Percentiles rank a stretch among this genome's conserved stretches.
Evolutionary conservation across 345 rosid genomes (phyloP).

Genomic region (Lepidium sativum): DNA sequence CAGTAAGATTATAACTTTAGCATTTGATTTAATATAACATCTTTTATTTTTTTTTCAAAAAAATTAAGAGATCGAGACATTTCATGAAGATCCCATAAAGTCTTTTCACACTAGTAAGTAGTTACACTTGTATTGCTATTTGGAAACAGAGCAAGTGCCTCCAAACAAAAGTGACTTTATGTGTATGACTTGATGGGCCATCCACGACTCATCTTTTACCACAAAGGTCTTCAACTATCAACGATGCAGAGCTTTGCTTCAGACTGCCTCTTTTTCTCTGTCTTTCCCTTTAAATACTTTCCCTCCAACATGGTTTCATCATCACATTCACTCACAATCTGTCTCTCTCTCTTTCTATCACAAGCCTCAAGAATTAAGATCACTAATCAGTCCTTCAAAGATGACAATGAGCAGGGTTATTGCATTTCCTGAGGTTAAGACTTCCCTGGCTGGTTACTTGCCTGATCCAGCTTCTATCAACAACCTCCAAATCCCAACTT

Average conservation of each 20-base stretch:
- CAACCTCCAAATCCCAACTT: slow-evolving; percentile 23
- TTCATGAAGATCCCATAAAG: too few species aligned
- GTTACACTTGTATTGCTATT: too few species aligned
- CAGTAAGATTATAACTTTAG: too few species aligned
- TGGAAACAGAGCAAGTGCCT: slow-evolving; percentile 17
- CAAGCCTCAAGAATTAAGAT: background rate
- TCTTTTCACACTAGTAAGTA: too few species aligned
- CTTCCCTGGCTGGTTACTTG: slow-evolving; percentile 7
- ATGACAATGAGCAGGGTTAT: slow-evolving; percentile 19
- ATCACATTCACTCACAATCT: slow-evolving; percentile 3
- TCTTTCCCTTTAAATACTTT: slow-evolving; percentile 27
- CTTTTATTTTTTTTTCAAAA: too few species aligned
- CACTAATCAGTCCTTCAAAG: background rate
- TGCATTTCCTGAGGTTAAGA: background rate
- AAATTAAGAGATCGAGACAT: too few species aligned
- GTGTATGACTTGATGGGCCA: slow-evolving; percentile 18
- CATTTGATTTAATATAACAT: too few species aligned
- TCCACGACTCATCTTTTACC: slow-evolving; percentile 16
- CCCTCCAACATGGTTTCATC: slow-evolving; percentile 6
- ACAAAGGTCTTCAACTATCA: background rate
- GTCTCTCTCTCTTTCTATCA: background rate
- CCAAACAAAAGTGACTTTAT: slow-evolving; percentile 22
- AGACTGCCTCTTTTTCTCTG: slow-evolving; percentile 23
- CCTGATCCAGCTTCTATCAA: slow-evolving; percentile 20
- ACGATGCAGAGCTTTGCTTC: slow-evolving; percentile 9